These are phyloP conservation scores for Lagenidium sp. DNA, from an alignment of 352 stramenopile species.

Conservation along the genomic window DNA sequence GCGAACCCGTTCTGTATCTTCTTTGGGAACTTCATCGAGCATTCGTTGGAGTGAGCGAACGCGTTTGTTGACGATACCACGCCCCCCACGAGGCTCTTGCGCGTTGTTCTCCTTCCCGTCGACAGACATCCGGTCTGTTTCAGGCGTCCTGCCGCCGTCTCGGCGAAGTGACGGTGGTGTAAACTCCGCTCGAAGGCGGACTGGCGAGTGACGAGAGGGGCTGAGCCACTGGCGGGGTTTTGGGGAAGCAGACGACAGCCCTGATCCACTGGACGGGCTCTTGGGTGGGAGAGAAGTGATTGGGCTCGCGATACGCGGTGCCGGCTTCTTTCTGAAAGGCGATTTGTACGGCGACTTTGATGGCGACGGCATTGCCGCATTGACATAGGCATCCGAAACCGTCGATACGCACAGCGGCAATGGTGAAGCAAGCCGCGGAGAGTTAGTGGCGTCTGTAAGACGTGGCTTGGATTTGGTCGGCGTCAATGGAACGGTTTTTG, in stretches of 20 bases:
- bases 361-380: slow-evolving; percentile 39
- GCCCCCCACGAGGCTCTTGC: slow-evolving; percentile 15
- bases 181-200: slow-evolving; percentile 11
- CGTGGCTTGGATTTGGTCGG: slow-evolving; percentile 29
- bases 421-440: slow-evolving; percentile 33
- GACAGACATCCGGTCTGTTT: not conserved
- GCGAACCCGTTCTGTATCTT: slow-evolving; percentile 14
- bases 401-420: slow-evolving; percentile 29
- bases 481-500: slow-evolving; percentile 23
- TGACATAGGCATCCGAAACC: slow-evolving; percentile 25
- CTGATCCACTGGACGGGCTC: slow-evolving; percentile 7
- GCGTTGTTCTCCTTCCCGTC: slow-evolving; percentile 15
- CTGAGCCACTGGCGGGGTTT: slow-evolving; percentile 59
- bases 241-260: slow-evolving; percentile 11
- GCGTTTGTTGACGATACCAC: slow-evolving; percentile 50
- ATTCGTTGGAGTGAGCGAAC: slow-evolving; percentile 70
- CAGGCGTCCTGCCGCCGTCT: slow-evolving; percentile 5
- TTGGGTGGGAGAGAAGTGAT: slow-evolving; percentile 13
- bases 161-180: slow-evolving; percentile 10
- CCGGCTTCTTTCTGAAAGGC: slow-evolving; percentile 62
- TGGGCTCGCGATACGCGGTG: slow-evolving; percentile 11
- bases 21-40: slow-evolving; percentile 47
- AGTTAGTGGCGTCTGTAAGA: slow-evolving; percentile 35
- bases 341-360: slow-evolving; percentile 62
- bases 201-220: too few relatives aligned